A percentile compares a stretch with the other conserved stretches of the same genome.
phyloP scores from a whole-genome alignment of 495 filamentous ascomycete species.

The Margaritispora aquatica region DNA sequence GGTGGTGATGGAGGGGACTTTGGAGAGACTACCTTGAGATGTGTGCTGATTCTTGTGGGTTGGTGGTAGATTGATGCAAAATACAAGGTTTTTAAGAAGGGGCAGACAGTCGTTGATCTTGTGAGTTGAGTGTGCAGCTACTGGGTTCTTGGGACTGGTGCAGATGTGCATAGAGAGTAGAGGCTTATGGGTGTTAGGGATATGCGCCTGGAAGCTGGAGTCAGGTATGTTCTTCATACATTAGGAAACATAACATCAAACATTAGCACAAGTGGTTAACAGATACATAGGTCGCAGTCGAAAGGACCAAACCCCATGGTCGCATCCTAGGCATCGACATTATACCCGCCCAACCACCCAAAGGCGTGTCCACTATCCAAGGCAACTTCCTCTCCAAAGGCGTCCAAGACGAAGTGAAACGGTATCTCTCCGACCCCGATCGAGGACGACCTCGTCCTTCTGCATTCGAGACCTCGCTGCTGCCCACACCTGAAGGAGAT shows the following conservation, averaged over 20 bases:
- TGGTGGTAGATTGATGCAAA: conserved; percentile 64
- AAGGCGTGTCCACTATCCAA: conserved; percentile 86
- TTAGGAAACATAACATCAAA: not conserved
- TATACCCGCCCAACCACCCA: conserved; percentile 83
- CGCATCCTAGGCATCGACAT: conserved; percentile 87
- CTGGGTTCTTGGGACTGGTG: not conserved
- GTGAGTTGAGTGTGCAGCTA: conserved; percentile 35
- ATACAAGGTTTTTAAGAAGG: conserved; percentile 66
- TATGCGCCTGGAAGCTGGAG: conserved; percentile 95
- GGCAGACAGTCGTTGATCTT: conserved; percentile 85
- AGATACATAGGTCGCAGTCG: conserved; percentile 67
- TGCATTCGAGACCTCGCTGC: not conserved
- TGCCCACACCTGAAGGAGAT: not conserved
- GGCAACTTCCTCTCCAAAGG: conserved; percentile 74
- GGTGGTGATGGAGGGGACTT: not conserved
- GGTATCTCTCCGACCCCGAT: conserved; percentile 61
- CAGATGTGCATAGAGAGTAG: not conserved
- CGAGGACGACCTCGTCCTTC: conserved; percentile 44
- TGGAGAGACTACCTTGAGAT: not conserved
- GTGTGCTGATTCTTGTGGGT: conserved; percentile 8
- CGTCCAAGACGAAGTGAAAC: conserved; percentile 68
- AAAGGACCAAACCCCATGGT: conserved; percentile 66
- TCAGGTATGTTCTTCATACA: conserved; percentile 47
- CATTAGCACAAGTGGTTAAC: not conserved
- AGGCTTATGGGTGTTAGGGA: conserved; percentile 45